Conservation (phyloP, 148 eudicot species). For the Silene uniflora region DNA sequence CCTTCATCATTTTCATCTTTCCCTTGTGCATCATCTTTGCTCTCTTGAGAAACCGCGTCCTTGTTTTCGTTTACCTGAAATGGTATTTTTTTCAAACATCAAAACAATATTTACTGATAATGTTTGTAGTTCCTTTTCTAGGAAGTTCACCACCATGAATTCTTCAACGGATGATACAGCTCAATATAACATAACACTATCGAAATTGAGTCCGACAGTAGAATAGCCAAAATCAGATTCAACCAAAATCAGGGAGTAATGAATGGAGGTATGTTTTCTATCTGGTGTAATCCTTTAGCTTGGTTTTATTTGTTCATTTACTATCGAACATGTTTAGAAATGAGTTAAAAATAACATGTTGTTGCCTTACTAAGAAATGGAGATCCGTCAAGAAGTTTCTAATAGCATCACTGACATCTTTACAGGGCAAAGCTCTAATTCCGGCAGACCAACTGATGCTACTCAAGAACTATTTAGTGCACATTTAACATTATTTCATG, state of each 20-base stretch:
- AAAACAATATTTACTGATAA: too few relatives aligned
- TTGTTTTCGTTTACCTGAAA: conserved; percentile 32
- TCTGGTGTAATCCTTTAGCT: background rate
- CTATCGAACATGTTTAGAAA: background rate
- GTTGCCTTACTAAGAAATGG: conserved; percentile 39
- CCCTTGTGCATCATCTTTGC: conserved; percentile 28
- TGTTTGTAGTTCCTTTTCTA: too few relatives aligned
- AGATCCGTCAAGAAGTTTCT: conserved; percentile 58
- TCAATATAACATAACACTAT: too few relatives aligned
- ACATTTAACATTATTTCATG: too few relatives aligned
- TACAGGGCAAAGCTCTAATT: conserved; percentile 66
- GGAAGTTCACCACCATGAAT: too few relatives aligned
- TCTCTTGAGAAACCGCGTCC: conserved; percentile 23
- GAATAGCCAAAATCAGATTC: too few relatives aligned
- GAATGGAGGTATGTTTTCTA: background rate
- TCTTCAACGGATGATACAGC: too few relatives aligned
- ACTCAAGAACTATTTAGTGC: too few relatives aligned
- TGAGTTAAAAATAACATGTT: conserved; percentile 12
- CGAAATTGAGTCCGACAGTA: too few relatives aligned
- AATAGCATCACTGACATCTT: conserved; percentile 69
- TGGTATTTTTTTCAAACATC: too few relatives aligned
- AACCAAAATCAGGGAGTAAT: too few relatives aligned
- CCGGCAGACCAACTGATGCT: conserved; percentile 81
- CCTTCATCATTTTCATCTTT: conserved; percentile 32
- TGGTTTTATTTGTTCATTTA: too few relatives aligned